Evolutionary conservation across 2,329 filamentous ascomycete genomes (phyloP), one percentile per base, ranked within the genome.

Genomic region (Colletotrichum melonis): DNA sequence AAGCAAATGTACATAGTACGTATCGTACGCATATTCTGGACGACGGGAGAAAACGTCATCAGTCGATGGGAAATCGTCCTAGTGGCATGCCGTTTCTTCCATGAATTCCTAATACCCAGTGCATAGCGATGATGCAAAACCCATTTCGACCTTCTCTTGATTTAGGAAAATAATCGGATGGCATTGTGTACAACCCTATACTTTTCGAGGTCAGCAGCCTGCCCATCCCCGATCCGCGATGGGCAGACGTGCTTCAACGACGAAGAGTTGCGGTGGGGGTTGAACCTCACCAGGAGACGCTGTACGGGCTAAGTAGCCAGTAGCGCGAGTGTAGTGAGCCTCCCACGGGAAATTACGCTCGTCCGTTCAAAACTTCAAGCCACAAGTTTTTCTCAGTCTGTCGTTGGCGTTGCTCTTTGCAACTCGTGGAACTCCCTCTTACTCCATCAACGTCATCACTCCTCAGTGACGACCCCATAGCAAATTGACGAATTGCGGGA

Each of bases 241-340:
- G 16, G 38, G 46, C 24, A 22, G 26, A 63, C 9, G 14, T 38
- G 12, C 63, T 24, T 56, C 49, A 22, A 49, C 28, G 58, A 52
- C 38, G 60, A 73, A 67, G 46, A 52, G 49, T 32, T 62, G 60
- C 67, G 71, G 70, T 67, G 70, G 71, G 67, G 59, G 66, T 42
- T 65, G 60, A 28, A 52, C 52, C 49, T 49, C 57, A 24, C 22
- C 55, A 56, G 11, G 54, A 26, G 22, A 56, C 16, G 11, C 16
- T 24, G 12, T 16, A 56, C 54, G 24, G 5, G 54, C 54, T 56
- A 28, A 28, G 54, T 16, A 11, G 19, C 19, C 19, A 28, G 60
- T 52, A 52, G 22, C 22, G 32, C 16, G 24, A 52, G 32, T 30
- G 49, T 24, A 22, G 62, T 14, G 52, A 26, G 52, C 22, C 28